Base-by-base conservation (phyloP, 371 early-diverging fungal genomes). In the Mucor sp. region DNA sequence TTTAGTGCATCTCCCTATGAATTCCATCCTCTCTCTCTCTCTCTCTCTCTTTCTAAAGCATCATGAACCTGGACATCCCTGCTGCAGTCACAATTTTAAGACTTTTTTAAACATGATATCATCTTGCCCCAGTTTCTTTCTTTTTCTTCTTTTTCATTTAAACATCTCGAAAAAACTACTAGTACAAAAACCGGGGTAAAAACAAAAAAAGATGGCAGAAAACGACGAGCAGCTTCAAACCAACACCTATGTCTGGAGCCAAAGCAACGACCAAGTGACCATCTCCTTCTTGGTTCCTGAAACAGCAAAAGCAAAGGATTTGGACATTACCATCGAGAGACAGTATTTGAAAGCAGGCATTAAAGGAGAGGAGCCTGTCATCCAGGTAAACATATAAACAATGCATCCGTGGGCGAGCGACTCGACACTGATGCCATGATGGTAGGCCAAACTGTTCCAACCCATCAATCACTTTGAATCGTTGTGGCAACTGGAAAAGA, bases 401-500 rank as follows among this genome's bases (percentile, higher is more conserved):
- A 55, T n/a, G n/a, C n/a, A n/a, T 12, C 12, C 14, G 15, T 27
- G 6, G 5, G 4, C 4, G 17, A 15, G n/a, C n/a, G n/a, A n/a
- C n/a, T n/a, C n/a, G n/a, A 55, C 15, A 55, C 28, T 55, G 1
- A 28, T 14, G 4, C 15, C 6, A 4, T 14, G 3, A 23, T 25
- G 12, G 8, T 62, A 83, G 84, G 85, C 81, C n/a, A 82, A 80
- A 69, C 63, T 84, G 15, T 84, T 76, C 68, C 78, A 83, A 58
- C 76, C 80, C 6, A 71, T 82, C 23, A 74, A 78, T 57, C 81
- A 80, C 39, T 79, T 70, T 62, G 81, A 74, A 8, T 85, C 85
- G 19, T 47, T 82, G 25, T 82, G 83, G 85, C 85, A 85, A 44
- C 59, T 85, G 15, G 85, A 82, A 69, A 79, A 78, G 58, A 83